These are phyloP conservation scores for Pseudonitzschia delicatissima DNA, from an alignment of 108 stramenopile genomes.

Conservation along the genomic window DNA sequence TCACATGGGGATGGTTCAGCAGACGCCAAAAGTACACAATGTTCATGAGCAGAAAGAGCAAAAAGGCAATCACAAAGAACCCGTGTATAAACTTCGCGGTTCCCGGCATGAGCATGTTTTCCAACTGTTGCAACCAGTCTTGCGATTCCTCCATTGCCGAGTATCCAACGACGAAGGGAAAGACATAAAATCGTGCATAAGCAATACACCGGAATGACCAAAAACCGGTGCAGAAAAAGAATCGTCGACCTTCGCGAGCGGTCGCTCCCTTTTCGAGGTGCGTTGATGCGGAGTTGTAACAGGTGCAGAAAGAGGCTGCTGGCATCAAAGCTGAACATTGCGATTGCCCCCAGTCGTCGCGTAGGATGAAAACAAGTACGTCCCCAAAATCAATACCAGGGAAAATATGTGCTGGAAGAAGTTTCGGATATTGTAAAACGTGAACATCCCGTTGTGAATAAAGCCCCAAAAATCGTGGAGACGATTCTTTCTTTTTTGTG, in stretches of 20 bases:
- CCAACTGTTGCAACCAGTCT: constrained; percentile 78
- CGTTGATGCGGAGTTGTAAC: constrained; percentile 75
- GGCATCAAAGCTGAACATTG: constrained; percentile 69
- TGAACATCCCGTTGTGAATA: constrained; percentile 24
- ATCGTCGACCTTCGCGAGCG: constrained; percentile 17
- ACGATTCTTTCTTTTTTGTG: constrained; percentile 5
- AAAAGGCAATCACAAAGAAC: constrained; percentile 51
- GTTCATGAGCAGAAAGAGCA: constrained; percentile 52
- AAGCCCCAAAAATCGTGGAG: constrained; percentile 15
- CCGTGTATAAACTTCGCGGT: constrained; percentile 40
- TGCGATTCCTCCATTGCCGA: constrained; percentile 63
- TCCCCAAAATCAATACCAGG: constrained; percentile 45
- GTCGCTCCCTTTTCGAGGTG: constrained; percentile 23
- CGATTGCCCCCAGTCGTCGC: constrained; percentile 68
- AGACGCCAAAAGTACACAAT: constrained; percentile 55
- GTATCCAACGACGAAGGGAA: constrained; percentile 68
- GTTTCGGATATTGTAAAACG: constrained; percentile 26
- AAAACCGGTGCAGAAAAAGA: constrained; percentile 38
- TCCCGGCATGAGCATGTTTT: constrained; percentile 65
- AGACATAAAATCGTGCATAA: constrained; percentile 69
- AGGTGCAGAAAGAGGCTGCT: constrained; percentile 66
- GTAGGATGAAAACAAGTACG: constrained; percentile 70
- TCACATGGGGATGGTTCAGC: constrained; percentile 57
- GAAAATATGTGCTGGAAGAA: constrained; percentile 66
- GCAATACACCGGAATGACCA: constrained; percentile 69